Percentiles rank a stretch among this genome's conserved stretches.
Evolutionary conservation across 257 asterid genomes (phyloP).

Genomic region (Lycium ferocissimum): DNA sequence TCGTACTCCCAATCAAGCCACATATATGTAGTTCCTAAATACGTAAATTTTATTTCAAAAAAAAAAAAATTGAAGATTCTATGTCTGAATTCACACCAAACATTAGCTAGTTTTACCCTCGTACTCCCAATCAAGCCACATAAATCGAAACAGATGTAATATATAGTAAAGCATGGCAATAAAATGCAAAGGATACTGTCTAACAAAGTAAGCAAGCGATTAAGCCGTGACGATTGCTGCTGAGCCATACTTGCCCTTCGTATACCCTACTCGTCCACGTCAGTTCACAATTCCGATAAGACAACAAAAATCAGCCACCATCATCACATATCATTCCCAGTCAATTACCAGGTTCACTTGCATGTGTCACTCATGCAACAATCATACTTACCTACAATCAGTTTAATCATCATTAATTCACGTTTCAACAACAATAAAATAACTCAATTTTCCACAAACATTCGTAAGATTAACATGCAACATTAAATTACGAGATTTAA

Average conservation of each 20-base stretch:
- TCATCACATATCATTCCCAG: slow-evolving; percentile 36
- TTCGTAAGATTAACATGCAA: slow-evolving; percentile 10
- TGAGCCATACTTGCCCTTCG: slow-evolving; percentile 68
- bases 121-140: no score
- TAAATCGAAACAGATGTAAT: no score
- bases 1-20: no score
- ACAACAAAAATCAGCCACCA: slow-evolving; percentile 36
- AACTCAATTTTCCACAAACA: background rate
- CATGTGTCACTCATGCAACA: slow-evolving; percentile 44
- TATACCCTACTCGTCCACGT: slow-evolving; percentile 41
- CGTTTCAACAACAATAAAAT: background rate
- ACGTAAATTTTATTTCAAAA: no score
- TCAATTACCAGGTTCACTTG: slow-evolving; percentile 34
- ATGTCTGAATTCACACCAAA: no score
- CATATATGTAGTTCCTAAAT: no score
- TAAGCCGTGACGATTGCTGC: slow-evolving; percentile 91
- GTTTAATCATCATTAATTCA: slow-evolving; percentile 35
- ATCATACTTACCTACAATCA: background rate
- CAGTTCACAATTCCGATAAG: slow-evolving; percentile 35
- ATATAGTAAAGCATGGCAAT: background rate
- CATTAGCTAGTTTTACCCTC: no score
- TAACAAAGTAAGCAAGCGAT: slow-evolving; percentile 91
- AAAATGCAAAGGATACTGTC: slow-evolving; percentile 84
- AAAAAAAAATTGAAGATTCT: no score
- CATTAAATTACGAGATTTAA: background rate